A percentile compares a stretch with the other conserved stretches of the same genome.
These are phyloP conservation scores for Balakata baccata DNA, from an alignment of 345 rosid genomes.

Conservation along the genomic window DNA sequence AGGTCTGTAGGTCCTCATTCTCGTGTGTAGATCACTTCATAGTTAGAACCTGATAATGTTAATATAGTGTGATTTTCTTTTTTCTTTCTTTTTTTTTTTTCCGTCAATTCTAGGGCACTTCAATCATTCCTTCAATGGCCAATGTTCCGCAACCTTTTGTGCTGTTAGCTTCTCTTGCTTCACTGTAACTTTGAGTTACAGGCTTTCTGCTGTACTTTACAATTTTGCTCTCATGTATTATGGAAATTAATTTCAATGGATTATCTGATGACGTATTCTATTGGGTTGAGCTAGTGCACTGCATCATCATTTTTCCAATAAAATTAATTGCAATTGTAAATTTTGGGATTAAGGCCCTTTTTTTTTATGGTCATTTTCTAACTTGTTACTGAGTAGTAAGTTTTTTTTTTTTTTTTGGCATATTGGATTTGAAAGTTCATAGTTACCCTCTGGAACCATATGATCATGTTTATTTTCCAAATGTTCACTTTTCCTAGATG, in stretches of 20 bases:
- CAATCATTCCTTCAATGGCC: not conserved
- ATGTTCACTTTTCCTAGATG: constrained; percentile 3
- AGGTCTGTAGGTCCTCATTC: constrained; percentile 38
- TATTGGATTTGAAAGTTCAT: not conserved
- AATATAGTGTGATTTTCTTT: not conserved
- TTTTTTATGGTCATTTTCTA: not conserved
- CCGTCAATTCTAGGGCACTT: not conserved
- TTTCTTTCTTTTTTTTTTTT: constrained; percentile 10
- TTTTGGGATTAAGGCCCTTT: not conserved
- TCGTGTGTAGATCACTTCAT: constrained; percentile 22
- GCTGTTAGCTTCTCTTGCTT: not conserved
- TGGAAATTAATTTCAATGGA: not conserved
- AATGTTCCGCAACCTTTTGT: not conserved
- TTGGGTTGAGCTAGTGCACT: not conserved
- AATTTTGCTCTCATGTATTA: not conserved
- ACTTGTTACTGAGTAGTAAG: not conserved
- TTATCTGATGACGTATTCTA: not conserved
- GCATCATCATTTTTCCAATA: not conserved
- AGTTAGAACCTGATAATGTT: constrained; percentile 18
- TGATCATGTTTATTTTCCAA: constrained; percentile 1
- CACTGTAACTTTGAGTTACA: not conserved
- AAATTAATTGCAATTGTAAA: too few species aligned
- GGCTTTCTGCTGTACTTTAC: not conserved
- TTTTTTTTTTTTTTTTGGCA: not conserved
- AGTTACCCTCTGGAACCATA: constrained; percentile 4